Base-by-base conservation (phyloP, 768 basidiomycete genomes). In the Gymnopilus dilepis region DNA sequence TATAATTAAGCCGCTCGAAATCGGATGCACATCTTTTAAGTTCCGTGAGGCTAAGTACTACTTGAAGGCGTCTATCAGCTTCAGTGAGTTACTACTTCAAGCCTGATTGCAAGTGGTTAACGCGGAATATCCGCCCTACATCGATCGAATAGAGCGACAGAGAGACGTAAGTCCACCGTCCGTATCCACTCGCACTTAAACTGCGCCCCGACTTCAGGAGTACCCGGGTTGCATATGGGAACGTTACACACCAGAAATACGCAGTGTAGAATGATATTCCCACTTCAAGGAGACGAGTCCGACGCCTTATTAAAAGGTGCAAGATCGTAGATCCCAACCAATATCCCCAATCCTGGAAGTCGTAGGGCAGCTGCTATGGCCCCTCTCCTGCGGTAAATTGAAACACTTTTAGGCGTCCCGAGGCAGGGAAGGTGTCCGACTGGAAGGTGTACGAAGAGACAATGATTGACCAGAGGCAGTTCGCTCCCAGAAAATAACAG, bases 401-500 rank as follows among this genome's bases (percentile, higher is more conserved):
- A 15, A 50, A 30, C 21, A 19, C 57, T 38, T 9, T 15, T 50
- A 40, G 15, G 52, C 37, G 28, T 8, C 40, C 3, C 21, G 37
- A 15, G 22, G 33, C 2, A 31, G n/a, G 42, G 60, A 56, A 40
- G 45, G n/a, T 17, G 45, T 61, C 13, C 38, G 54, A 31, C 30
- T 26, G n/a, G 60, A 61, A 8, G 56, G 24, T 17, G 59, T 31
- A 31, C 56, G 41, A 48, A 37, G 30, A 37, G 51, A 31, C 17
- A 30, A 21, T 37, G 60, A 33, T 41, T 45, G 33, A 52, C 28
- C 48, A 48, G 58, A 60, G 15, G 47, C 26, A 3, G 54, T 60
- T 19, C 55, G 40, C 9, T 52, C 48, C 60, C 60, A 65, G 21
- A 60, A 24, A 22, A 65, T 60, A 15, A 65, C 59, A 4, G 61